Base-by-base conservation (phyloP, 2,329 filamentous ascomycete species). In the Didymella keratinophila region DNA sequence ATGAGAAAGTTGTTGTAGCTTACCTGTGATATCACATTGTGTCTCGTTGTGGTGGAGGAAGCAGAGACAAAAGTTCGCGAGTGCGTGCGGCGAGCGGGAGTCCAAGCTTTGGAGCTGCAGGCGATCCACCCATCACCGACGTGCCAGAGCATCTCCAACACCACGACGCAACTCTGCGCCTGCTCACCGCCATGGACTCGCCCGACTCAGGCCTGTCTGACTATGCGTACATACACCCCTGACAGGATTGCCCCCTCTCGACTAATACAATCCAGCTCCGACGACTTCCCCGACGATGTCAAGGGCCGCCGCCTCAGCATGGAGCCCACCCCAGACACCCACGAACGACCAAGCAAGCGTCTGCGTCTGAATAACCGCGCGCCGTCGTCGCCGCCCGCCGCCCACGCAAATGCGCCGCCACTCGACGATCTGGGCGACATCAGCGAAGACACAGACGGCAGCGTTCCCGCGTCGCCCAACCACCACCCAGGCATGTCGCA, bases 361-460 rank as follows among this genome's bases (percentile, higher is more conserved):
- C 70, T 70, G 50, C 72, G 73, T 42, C 68, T 75, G 32, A 80
- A 72, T 70, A 60, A 67, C 14, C 72, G 67, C 65, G 68, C 71
- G 30, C 76, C 60, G 69, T 73, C 72, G 73, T 62, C 76, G 69
- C 78, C 60, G 62, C 46, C 51, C 21, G 41, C 60, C 52, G 48
- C 53, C 4, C 41, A 63, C 52, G 46, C 58, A 61, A 32, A 59
- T 54, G 28, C 63, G 43, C 57, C 63, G 21, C 58, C 62, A 36
- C 45, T 56, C n/a, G 74, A 72, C 21, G 69, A 71, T 42, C 66
- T 84, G 66, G 79, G 87, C 50, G 90, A 93, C 52, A 89, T 98
- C 60, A 97, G 93, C 8, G 92, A 91, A 52, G 95, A 99, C 78
- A 96, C 91, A 48, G 93, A 91, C 32, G 92, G 92, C 76, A 93